phyloP scores from a whole-genome alignment of 257 asterid genomes.

The Agastache rugosa region DNA sequence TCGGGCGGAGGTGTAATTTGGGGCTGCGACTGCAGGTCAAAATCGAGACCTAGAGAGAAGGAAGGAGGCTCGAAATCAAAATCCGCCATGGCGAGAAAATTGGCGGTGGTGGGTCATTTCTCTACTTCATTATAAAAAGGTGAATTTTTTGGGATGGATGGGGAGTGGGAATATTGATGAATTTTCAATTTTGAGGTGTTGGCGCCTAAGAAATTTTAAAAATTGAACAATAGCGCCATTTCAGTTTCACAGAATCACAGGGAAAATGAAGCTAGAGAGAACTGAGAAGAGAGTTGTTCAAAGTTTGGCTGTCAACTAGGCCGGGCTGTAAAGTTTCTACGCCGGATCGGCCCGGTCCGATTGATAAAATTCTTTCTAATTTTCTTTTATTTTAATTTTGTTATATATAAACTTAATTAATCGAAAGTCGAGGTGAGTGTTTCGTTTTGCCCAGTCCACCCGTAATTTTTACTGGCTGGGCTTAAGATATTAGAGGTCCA shows the following conservation, averaged over 20 bases:
- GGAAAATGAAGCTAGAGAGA: not conserved
- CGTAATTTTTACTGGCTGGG: too few relatives aligned
- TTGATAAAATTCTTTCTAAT: too few relatives aligned
- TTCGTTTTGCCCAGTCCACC: too few relatives aligned
- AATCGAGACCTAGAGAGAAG: conserved; percentile 81
- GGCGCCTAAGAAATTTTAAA: conserved; percentile 32
- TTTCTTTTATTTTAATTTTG: too few relatives aligned
- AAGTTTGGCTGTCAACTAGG: not conserved
- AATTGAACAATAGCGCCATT: conserved; percentile 30
- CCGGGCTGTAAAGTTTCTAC: too few relatives aligned
- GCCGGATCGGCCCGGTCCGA: too few relatives aligned
- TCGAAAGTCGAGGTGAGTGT: too few relatives aligned
- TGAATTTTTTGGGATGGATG: not conserved
- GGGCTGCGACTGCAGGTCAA: conserved; percentile 63
- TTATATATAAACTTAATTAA: too few relatives aligned
- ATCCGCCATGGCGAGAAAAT: conserved; percentile 53
- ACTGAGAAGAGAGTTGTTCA: not conserved
- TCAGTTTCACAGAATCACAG: too few relatives aligned
- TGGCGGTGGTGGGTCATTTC: not conserved
- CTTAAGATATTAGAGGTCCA: too few relatives aligned
- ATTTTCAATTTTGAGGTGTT: conserved; percentile 9
- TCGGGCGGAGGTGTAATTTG: conserved; percentile 35
- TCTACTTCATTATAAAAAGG: not conserved
- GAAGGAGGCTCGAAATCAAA: conserved; percentile 76
- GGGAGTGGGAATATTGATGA: not conserved